Evolutionary conservation across 768 basidiomycete species (phyloP).

Genomic region (Mycena vulgaris): DNA sequence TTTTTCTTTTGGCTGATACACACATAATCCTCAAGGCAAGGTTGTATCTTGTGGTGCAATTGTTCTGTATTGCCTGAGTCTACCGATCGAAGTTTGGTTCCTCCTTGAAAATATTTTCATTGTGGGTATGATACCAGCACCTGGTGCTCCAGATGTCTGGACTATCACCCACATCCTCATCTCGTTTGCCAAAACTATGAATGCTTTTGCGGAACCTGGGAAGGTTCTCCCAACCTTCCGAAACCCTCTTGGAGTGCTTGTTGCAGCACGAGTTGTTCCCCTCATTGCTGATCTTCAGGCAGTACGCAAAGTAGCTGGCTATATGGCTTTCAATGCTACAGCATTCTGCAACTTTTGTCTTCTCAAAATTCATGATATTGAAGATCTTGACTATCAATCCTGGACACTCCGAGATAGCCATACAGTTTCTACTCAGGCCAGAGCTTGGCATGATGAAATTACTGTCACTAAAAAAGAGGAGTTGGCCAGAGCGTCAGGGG

Average conservation of each 20-base stretch:
- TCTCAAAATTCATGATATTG: not conserved
- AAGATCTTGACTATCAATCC: not conserved
- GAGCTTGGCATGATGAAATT: constrained; percentile 1
- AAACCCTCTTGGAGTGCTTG: not conserved
- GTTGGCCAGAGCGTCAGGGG: constrained; percentile 24
- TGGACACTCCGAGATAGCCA: constrained; percentile 14
- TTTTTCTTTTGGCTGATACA: too few relatives aligned
- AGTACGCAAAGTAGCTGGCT: constrained; percentile 25
- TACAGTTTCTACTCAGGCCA: constrained; percentile 8
- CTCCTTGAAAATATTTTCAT: not conserved
- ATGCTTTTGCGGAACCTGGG: not conserved
- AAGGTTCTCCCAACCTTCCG: not conserved
- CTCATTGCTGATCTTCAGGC: not conserved
- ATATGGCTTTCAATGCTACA: constrained; percentile 23
- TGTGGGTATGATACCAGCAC: not conserved
- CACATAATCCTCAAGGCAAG: too few relatives aligned
- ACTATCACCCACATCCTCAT: not conserved
- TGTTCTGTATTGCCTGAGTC: too few relatives aligned
- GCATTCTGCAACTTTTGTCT: constrained; percentile 28
- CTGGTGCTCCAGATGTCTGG: not conserved
- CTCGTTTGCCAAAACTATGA: not conserved
- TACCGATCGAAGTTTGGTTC: not conserved
- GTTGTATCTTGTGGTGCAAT: constrained; percentile 1
- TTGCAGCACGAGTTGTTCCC: not conserved
- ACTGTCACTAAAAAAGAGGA: not conserved